A percentile compares a stretch with the other conserved stretches of the same genome.
Conservation (phyloP, 1,284 basidiomycete species). For the Naganishia cerealis region DNA sequence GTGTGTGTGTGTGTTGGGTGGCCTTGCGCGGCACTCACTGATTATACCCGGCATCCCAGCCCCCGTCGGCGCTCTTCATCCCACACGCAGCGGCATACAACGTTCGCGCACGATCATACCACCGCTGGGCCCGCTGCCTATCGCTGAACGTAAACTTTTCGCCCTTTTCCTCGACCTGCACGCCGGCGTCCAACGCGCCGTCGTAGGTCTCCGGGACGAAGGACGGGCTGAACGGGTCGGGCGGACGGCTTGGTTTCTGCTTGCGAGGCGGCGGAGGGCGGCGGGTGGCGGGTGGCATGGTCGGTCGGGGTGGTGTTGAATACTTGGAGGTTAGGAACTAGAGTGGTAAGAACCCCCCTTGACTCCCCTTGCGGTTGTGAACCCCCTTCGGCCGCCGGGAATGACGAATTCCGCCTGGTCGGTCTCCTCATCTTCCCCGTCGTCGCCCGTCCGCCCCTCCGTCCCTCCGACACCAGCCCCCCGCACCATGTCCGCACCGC, state of each 20-base stretch:
- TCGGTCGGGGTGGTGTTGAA: background rate
- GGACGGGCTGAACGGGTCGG: conserved; percentile 7
- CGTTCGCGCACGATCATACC: conserved; percentile 51
- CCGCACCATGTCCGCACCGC: too few species aligned
- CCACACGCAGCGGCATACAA: conserved; percentile 48
- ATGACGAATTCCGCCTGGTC: too few species aligned
- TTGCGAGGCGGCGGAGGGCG: conserved; percentile 2
- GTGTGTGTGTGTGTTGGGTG: too few species aligned
- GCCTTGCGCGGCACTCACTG: conserved; percentile 40
- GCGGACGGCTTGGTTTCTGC: background rate
- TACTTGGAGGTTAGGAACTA: too few species aligned
- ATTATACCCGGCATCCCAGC: conserved; percentile 49
- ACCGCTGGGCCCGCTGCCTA: conserved; percentile 51
- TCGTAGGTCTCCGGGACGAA: conserved; percentile 1
- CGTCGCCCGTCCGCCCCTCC: too few species aligned
- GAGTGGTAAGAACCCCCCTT: too few species aligned
- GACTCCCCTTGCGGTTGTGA: too few species aligned
- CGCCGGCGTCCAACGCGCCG: conserved; percentile 41
- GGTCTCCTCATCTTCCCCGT: too few species aligned
- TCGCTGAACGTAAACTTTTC: conserved; percentile 54
- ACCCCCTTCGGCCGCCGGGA: too few species aligned
- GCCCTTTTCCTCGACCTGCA: conserved; percentile 54
- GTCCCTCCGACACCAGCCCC: too few species aligned
- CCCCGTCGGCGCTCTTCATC: background rate
- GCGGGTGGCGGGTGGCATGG: background rate